Base-by-base conservation (phyloP, 768 basidiomycete genomes). In the Serendipita sp. region DNA sequence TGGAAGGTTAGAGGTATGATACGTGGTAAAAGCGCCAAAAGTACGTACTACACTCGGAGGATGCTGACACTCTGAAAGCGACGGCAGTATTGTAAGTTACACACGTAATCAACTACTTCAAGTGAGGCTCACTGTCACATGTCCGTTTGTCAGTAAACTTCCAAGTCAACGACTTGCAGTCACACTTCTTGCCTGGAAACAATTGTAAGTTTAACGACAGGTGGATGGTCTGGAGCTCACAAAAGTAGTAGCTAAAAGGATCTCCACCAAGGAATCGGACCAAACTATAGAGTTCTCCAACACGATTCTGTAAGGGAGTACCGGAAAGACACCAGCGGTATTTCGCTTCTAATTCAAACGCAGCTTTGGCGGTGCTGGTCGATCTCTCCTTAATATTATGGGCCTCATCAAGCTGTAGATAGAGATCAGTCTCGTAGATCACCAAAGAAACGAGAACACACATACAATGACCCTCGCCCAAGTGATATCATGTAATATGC, bases 231-330 rank as follows among this genome's bases (percentile, higher is more conserved):
- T 10, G 45, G 33, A 44, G 67, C 86, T 69, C 69, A 86, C 92
- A 96, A 74, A 91, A 95, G 74, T 94, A 95, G 73, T 81, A 88
- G 2, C 91, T 85, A 71, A 91, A 93, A 0, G 91, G 91, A 72
- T 93, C 89, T 33, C 89, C 90, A n/a, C 91, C 91, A 62, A 95
- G 74, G 76, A 97, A 96, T 58, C 74, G 79, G 50, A 97, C 83
- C 45, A 96, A 80, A 72, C 93, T 96, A 76, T 99, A 99, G 60
- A 99, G 75, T 72, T 99, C 96, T 67, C 96, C 96, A n/a, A 99
- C 96, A 68, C 96, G 86, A 71, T 97, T 97, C 73, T 99, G 95
- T 6, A 99, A 77, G 0, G 95, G 95, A 3, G 95, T 97, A 3
- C 94, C 94, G 36, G 93, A 96, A 33, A 99, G 77, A 74, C 96